phyloP scores from a whole-genome alignment of 495 filamentous ascomycete species.

The Trichoderma orchidacearum region DNA sequence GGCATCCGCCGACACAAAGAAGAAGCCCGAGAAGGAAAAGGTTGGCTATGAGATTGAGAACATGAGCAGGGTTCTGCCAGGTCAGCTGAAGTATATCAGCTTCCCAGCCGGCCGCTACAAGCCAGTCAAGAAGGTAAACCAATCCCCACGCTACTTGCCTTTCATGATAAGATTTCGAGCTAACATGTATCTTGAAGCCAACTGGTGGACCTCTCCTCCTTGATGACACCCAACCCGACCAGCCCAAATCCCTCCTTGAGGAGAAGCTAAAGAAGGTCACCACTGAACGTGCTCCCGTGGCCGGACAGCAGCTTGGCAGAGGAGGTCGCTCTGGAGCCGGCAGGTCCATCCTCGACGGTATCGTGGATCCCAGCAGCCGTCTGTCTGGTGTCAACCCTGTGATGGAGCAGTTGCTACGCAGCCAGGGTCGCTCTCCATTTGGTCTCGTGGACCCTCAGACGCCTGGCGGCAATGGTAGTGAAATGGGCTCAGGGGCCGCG shows the following conservation, averaged over 20 bases:
- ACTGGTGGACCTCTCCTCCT: conserved; percentile 89
- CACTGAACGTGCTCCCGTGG: conserved; percentile 45
- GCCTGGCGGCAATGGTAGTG: conserved; percentile 5
- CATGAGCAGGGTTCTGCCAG: conserved; percentile 87
- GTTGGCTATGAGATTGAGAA: conserved; percentile 92
- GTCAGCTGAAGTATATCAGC: conserved; percentile 87
- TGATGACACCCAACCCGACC: conserved; percentile 67
- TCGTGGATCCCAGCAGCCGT: conserved; percentile 4
- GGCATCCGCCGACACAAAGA: conserved; percentile 41
- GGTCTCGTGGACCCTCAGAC: background rate
- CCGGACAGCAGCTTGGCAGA: conserved; percentile 14
- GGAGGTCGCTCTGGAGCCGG: conserved; percentile 4
- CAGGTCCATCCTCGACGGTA: conserved; percentile 6
- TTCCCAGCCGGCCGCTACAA: conserved; percentile 79
- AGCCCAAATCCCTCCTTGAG: conserved; percentile 67
- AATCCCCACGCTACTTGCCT: conserved; percentile 5
- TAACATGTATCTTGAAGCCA: conserved; percentile 38
- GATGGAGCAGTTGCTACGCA: conserved; percentile 14
- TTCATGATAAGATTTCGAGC: background rate
- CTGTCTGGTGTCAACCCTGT: conserved; percentile 9
- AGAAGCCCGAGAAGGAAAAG: conserved; percentile 92
- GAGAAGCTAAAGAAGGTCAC: conserved; percentile 74
- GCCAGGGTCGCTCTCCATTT: conserved; percentile 9
- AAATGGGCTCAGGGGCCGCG: conserved; percentile 39
- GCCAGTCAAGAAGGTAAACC: conserved; percentile 84